Evolutionary conservation across 768 basidiomycete genomes (phyloP).

Genomic region (Rhodotorula graminis): DNA sequence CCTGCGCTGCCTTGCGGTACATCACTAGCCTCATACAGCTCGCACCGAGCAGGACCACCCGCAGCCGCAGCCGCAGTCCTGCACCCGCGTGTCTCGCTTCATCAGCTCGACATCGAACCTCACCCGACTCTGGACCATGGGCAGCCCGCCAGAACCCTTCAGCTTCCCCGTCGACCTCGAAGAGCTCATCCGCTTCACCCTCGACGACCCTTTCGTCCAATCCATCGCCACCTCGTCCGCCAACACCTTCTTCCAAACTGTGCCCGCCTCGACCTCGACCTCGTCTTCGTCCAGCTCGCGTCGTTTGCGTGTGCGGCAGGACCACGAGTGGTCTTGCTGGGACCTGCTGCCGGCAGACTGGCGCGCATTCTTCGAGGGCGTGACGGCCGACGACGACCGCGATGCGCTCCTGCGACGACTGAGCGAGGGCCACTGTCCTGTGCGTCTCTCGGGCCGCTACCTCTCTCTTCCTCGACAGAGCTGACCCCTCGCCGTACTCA

Average conservation of each 20-base stretch:
- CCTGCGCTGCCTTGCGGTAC: too few relatives aligned
- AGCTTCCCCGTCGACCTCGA: slow-evolving; percentile 4
- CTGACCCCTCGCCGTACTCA: neutral
- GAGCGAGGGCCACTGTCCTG: neutral
- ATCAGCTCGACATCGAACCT: neutral
- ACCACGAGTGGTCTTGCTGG: slow-evolving; percentile 4
- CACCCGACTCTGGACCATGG: neutral
- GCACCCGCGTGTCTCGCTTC: neutral
- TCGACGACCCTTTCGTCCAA: neutral
- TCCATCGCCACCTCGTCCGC: neutral
- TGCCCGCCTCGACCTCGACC: too few relatives aligned
- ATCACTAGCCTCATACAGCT: too few relatives aligned
- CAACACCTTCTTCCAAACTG: slow-evolving; percentile 21
- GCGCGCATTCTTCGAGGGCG: slow-evolving; percentile 9
- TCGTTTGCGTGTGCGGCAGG: neutral
- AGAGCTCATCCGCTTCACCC: neutral
- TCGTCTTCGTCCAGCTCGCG: too few relatives aligned
- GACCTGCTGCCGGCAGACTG: slow-evolving; percentile 8
- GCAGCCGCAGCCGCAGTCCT: too few relatives aligned
- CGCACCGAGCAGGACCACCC: too few relatives aligned
- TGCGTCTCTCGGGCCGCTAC: neutral
- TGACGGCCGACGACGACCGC: neutral
- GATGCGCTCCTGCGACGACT: neutral
- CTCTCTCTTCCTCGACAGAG: neutral
- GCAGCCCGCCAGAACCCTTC: neutral